phyloP scores from a whole-genome alignment of 768 basidiomycete species.

The Podaxis sp. region DNA sequence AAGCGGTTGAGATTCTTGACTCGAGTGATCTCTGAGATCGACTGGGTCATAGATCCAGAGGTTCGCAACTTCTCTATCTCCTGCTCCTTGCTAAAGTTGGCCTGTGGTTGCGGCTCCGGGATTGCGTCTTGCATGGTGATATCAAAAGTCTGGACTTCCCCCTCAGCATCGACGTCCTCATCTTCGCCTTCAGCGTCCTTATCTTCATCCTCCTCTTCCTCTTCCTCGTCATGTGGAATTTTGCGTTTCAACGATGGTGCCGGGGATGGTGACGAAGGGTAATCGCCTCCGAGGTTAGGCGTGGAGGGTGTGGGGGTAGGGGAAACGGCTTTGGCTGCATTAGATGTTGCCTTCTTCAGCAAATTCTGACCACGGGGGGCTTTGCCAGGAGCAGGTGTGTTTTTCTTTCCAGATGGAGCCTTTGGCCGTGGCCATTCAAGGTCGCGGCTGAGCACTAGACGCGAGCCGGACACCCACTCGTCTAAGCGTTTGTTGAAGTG shows the following conservation, averaged over 20 bases:
- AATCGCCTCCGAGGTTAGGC: slow-evolving; percentile 37
- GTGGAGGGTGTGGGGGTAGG: slow-evolving; percentile 58
- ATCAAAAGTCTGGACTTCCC: slow-evolving; percentile 67
- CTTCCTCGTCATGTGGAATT: slow-evolving; percentile 58
- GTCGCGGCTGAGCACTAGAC: slow-evolving; percentile 79
- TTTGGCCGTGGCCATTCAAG: slow-evolving; percentile 97
- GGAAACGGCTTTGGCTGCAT: slow-evolving; percentile 56
- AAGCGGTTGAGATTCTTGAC: slow-evolving; percentile 98
- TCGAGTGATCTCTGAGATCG: slow-evolving; percentile 93
- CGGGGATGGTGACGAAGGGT: slow-evolving; percentile 52
- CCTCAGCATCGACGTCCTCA: slow-evolving; percentile 69
- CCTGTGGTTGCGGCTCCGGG: slow-evolving; percentile 46
- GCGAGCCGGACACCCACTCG: slow-evolving; percentile 91
- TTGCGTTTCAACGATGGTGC: slow-evolving; percentile 64
- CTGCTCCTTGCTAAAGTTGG: slow-evolving; percentile 90
- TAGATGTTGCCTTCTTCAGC: slow-evolving; percentile 65
- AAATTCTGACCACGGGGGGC: slow-evolving; percentile 46
- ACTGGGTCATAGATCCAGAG: slow-evolving; percentile 98
- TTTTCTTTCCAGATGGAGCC: slow-evolving; percentile 47
- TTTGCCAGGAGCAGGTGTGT: slow-evolving; percentile 42
- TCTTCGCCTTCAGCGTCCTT: slow-evolving; percentile 53
- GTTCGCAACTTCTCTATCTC: slow-evolving; percentile 98
- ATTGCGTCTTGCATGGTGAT: slow-evolving; percentile 48
- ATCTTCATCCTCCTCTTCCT: slow-evolving; percentile 52
- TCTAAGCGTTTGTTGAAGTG: slow-evolving; percentile 99